These are phyloP conservation scores for Coemansia sp. DNA, from an alignment of 192 early-diverging fungal species.

Conservation along the genomic window DNA sequence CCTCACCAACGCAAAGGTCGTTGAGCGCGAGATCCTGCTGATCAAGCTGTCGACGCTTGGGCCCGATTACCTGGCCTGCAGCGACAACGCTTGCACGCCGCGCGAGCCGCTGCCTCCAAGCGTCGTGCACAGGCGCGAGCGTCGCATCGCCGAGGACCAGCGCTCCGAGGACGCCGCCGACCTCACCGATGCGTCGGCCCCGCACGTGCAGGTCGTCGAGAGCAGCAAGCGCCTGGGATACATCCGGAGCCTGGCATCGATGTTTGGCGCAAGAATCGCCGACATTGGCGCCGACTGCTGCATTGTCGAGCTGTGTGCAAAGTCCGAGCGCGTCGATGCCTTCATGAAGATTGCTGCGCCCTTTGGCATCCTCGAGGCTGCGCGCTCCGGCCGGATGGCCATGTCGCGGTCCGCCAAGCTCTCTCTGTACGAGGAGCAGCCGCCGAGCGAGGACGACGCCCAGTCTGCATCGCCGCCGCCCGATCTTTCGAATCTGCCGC, in stretches of 20 bases:
- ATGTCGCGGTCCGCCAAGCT: constrained; percentile 91
- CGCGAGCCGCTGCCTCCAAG: constrained; percentile 36
- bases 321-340: constrained; percentile 83
- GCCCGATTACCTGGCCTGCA: constrained; percentile 52
- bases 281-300: constrained; percentile 85
- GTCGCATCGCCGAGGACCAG: constrained; percentile 28
- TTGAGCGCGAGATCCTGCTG: constrained; percentile 92
- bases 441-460: constrained; percentile 45
- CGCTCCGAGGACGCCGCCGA: constrained; percentile 17
- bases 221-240: constrained; percentile 56
- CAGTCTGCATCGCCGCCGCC: constrained; percentile 55
- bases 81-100: constrained; percentile 46
- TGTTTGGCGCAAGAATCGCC: constrained; percentile 85
- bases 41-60: constrained; percentile 90
- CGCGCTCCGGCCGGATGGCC: constrained; percentile 94
- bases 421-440: constrained; percentile 66
- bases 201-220: constrained; percentile 73
- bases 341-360: constrained; percentile 94
- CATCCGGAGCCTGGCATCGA: constrained; percentile 63
- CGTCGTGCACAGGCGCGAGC: constrained; percentile 34
- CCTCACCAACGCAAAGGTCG: constrained; percentile 80
- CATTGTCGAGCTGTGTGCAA: constrained; percentile 86
- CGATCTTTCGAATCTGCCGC: constrained; percentile 92
- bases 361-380: constrained; percentile 92
- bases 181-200: constrained; percentile 11